These are phyloP conservation scores for Chondrus crispus DNA, from an alignment of 23 red algal genomes.

Conservation along the genomic window DNA sequence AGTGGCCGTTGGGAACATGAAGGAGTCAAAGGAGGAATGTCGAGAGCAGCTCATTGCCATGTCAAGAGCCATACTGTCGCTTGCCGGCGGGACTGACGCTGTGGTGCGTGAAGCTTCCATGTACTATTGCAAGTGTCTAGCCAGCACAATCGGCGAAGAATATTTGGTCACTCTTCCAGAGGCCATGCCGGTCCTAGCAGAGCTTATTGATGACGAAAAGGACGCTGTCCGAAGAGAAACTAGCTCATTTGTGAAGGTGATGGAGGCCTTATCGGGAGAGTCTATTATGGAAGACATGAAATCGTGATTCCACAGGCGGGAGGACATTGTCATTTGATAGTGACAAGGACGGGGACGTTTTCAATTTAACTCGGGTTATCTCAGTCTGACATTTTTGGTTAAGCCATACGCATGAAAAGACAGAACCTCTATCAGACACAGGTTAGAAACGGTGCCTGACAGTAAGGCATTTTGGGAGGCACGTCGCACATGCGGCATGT, in stretches of 20 bases:
- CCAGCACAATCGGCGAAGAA: slow-evolving; percentile 42
- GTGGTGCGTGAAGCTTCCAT: slow-evolving; percentile 16
- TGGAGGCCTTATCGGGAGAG: slow-evolving; percentile 40
- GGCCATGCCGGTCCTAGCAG: slow-evolving; percentile 44
- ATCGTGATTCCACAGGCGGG: no score
- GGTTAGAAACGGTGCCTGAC: no score
- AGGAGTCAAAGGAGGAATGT: slow-evolving; percentile 38
- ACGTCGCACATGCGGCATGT: no score
- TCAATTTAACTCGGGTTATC: no score
- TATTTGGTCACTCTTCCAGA: slow-evolving; percentile 54
- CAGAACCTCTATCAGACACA: no score
- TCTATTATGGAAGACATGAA: slow-evolving; percentile 34
- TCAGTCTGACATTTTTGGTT: no score
- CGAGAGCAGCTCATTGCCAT: slow-evolving; percentile 7
- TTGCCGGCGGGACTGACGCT: slow-evolving; percentile 12
- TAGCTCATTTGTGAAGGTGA: neutral
- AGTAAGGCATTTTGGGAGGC: no score
- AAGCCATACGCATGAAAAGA: no score
- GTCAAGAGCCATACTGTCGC: neutral
- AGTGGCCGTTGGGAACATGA: neutral
- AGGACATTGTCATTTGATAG: no score
- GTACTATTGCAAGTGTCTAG: neutral
- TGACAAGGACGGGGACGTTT: no score
- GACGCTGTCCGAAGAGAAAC: slow-evolving; percentile 5
- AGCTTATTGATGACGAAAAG: slow-evolving; percentile 65